Evolutionary conservation across 2,329 filamentous ascomycete species (phyloP).

Genomic region (Xylariaceae sp.): DNA sequence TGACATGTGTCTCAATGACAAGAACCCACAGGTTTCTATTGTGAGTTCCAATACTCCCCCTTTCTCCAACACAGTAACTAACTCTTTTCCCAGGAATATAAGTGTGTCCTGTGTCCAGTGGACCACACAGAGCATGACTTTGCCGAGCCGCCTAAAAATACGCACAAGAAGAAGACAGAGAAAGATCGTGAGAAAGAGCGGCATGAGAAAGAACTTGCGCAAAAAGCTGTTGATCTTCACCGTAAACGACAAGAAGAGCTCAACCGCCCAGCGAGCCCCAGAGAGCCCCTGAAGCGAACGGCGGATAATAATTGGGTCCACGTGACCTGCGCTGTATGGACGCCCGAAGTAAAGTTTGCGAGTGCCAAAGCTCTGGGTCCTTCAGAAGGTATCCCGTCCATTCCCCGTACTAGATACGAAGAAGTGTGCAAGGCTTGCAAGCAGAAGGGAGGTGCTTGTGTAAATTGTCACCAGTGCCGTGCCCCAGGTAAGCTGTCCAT

Average conservation of each 20-base stretch:
- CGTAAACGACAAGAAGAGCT: conserved; percentile 76
- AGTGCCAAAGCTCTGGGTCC: conserved; percentile 77
- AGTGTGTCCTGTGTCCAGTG: conserved; percentile 87
- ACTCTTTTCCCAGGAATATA: conserved; percentile 61
- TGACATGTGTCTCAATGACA: conserved; percentile 94
- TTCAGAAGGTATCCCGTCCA: conserved; percentile 84
- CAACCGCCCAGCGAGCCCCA: conserved; percentile 76
- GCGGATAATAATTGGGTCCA: conserved; percentile 98
- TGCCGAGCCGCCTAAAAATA: conserved; percentile 73
- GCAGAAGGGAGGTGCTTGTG: conserved; percentile 68
- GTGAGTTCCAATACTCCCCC: conserved; percentile 43
- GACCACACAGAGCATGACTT: conserved; percentile 78
- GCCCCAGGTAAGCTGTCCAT: conserved; percentile 35
- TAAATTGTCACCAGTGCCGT: conserved; percentile 74
- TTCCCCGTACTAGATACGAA: conserved; percentile 68
- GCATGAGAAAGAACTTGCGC: conserved; percentile 76
- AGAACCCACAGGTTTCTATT: conserved; percentile 87
- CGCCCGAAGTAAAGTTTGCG: conserved; percentile 87
- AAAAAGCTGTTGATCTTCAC: conserved; percentile 76
- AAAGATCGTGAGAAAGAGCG: conserved; percentile 87
- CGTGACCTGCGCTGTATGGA: conserved; percentile 88
- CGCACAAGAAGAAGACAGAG: conserved; percentile 83
- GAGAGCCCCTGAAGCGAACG: conserved; percentile 89
- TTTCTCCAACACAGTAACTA: conserved; percentile 18
- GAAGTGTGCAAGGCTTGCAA: conserved; percentile 84